Conservation (phyloP, 495 filamentous ascomycete species). For the Penicillium antarcticum region DNA sequence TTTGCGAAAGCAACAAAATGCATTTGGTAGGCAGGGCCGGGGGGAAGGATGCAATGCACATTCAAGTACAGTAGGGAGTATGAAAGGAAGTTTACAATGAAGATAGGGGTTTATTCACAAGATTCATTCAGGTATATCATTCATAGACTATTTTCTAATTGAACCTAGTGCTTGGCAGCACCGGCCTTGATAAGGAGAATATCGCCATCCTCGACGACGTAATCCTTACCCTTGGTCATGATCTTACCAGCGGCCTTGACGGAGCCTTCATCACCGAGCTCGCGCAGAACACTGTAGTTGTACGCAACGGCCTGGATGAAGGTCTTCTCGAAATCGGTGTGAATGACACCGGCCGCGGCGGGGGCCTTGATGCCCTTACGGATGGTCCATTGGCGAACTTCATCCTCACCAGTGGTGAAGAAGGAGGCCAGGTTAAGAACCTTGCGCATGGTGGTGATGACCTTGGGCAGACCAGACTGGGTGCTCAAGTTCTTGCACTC, state of each 20-base stretch:
- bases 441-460: conserved; percentile 91
- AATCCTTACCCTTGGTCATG: conserved; percentile 99
- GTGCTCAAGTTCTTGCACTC: conserved; percentile 88
- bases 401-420: conserved; percentile 96
- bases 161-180: conserved; percentile 72
- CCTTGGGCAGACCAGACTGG: conserved; percentile 87
- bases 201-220: conserved; percentile 58
- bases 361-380: conserved; percentile 95
- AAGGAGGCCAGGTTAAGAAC: conserved; percentile 87
- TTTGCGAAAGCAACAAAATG: no score
- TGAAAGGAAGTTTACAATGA: background rate
- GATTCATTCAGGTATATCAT: conserved; percentile 14
- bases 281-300: conserved; percentile 76
- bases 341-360: conserved; percentile 95
- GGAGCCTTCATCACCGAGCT: conserved; percentile 80
- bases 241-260: conserved; percentile 94
- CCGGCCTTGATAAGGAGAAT: conserved; percentile 91
- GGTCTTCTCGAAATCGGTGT: conserved; percentile 99
- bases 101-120: background rate
- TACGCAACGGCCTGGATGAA: conserved; percentile 95
- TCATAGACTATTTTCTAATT: conserved; percentile 14
- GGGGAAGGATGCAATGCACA: no score
- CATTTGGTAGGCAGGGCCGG: no score
- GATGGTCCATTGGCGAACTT: conserved; percentile 98
- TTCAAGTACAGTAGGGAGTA: no score